These are phyloP conservation scores for Fonsecaea multimorphosa DNA, from an alignment of 2,329 filamentous ascomycete genomes.

Conservation along the genomic window DNA sequence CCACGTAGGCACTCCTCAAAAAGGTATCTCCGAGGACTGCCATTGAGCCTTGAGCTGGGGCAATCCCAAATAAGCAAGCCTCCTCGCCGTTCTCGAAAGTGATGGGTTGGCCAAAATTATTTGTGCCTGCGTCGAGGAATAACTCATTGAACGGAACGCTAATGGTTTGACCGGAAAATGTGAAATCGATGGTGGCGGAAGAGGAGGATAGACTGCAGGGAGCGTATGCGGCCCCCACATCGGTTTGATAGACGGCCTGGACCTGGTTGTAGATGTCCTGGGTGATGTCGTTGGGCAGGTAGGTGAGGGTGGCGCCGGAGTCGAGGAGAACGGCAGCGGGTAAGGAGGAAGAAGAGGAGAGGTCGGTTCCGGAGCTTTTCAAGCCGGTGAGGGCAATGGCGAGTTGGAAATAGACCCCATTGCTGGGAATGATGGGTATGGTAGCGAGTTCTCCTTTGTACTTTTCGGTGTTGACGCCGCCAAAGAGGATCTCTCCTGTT, in stretches of 20 bases:
- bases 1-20: slow-evolving; percentile 67
- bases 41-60: slow-evolving; percentile 54
- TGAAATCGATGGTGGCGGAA: slow-evolving; percentile 61
- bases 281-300: slow-evolving; percentile 63
- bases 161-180: slow-evolving; percentile 62
- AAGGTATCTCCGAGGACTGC: slow-evolving; percentile 67
- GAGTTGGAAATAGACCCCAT: slow-evolving; percentile 65
- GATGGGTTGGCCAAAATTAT: slow-evolving; percentile 46
- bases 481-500: slow-evolving; percentile 74
- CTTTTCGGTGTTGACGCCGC: slow-evolving; percentile 72
- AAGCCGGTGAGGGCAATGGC: slow-evolving; percentile 71
- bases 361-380: slow-evolving; percentile 40
- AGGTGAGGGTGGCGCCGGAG: slow-evolving; percentile 71
- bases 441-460: slow-evolving; percentile 69
- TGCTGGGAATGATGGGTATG: slow-evolving; percentile 66
- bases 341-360: slow-evolving; percentile 36
- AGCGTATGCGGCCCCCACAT: slow-evolving; percentile 60
- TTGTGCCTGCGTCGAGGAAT: slow-evolving; percentile 57
- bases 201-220: slow-evolving; percentile 60
- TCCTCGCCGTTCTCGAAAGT: slow-evolving; percentile 45
- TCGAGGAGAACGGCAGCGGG: slow-evolving; percentile 71
- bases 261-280: slow-evolving; percentile 64
- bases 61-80: slow-evolving; percentile 58
- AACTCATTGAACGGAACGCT: slow-evolving; percentile 62
- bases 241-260: slow-evolving; percentile 63